Conservation (phyloP, 2,329 filamentous ascomycete species). For the Dendrostoma leiphaemia region DNA sequence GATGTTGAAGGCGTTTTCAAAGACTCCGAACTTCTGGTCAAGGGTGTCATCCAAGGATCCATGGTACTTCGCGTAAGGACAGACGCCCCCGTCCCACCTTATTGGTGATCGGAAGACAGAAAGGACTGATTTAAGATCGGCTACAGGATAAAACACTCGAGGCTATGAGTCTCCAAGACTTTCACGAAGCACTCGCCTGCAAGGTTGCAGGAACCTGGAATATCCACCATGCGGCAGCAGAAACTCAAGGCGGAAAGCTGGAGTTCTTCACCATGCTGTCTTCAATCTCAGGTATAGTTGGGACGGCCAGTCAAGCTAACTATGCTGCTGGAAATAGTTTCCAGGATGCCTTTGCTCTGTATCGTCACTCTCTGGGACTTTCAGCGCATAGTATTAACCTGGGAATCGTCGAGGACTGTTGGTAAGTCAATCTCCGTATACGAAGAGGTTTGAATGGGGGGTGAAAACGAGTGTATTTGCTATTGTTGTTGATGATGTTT, state of each 20-base stretch:
- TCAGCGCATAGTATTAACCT: constrained; percentile 35
- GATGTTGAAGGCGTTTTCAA: neutral
- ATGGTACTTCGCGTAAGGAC: constrained; percentile 14
- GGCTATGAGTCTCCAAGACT: neutral
- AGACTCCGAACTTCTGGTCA: neutral
- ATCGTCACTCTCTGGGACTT: constrained; percentile 28
- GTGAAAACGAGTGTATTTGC: too few relatives aligned
- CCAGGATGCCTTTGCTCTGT: constrained; percentile 31
- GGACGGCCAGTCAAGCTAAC: constrained; percentile 25
- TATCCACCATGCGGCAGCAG: constrained; percentile 30
- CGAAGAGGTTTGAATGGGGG: too few relatives aligned
- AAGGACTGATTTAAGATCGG: too few relatives aligned
- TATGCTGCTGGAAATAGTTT: constrained; percentile 36
- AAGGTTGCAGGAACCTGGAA: constrained; percentile 40
- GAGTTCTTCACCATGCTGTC: constrained; percentile 37
- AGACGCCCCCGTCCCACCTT: too few relatives aligned
- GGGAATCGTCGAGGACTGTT: constrained; percentile 29
- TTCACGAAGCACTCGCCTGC: constrained; percentile 24
- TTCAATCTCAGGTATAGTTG: constrained; percentile 27
- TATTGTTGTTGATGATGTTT: too few relatives aligned
- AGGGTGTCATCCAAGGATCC: constrained; percentile 4
- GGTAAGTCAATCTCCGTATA: too few relatives aligned
- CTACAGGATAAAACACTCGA: neutral
- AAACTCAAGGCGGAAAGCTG: constrained; percentile 19
- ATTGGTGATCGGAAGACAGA: too few relatives aligned